A percentile compares a stretch with the other conserved stretches of the same genome.
phyloP scores from a whole-genome alignment of 441 rosid genomes.

The Pelargonium citronellum region DNA sequence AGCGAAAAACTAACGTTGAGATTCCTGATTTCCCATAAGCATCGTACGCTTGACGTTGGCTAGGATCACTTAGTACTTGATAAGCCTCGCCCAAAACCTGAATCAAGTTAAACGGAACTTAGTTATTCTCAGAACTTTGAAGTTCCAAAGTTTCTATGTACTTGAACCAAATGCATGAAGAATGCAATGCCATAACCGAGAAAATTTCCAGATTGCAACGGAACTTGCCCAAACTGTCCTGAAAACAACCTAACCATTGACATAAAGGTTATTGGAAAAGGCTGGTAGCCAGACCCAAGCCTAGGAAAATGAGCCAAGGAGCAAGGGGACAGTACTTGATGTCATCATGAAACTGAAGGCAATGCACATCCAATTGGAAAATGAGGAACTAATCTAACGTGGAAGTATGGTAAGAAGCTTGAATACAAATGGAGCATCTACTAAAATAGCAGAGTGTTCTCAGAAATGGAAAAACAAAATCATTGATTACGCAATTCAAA shows the following conservation, averaged over 20 bases:
- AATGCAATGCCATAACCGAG: not conserved
- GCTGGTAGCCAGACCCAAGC: too few relatives aligned
- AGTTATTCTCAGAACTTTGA: not conserved
- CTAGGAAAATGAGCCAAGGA: not conserved
- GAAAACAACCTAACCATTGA: too few relatives aligned
- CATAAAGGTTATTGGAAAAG: too few relatives aligned
- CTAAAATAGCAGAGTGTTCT: too few relatives aligned
- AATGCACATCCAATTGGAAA: too few relatives aligned
- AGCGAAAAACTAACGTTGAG: slow-evolving; percentile 64
- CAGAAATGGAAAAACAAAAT: not conserved
- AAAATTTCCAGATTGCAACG: too few relatives aligned
- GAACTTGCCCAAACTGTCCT: too few relatives aligned
- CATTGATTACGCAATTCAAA: not conserved
- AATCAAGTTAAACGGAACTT: slow-evolving; percentile 19
- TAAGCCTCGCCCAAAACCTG: slow-evolving; percentile 94
- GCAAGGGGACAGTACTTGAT: not conserved
- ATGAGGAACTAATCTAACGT: too few relatives aligned
- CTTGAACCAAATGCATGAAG: not conserved
- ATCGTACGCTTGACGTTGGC: slow-evolving; percentile 92
- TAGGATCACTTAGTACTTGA: slow-evolving; percentile 86
- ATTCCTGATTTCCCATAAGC: slow-evolving; percentile 84
- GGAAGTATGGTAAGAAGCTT: too few relatives aligned
- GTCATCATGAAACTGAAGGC: too few relatives aligned
- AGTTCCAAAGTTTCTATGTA: not conserved
- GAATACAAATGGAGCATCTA: too few relatives aligned